Evolutionary conservation across 2,329 filamentous ascomycete species (phyloP).

Genomic region (Verticillium klebahnii): DNA sequence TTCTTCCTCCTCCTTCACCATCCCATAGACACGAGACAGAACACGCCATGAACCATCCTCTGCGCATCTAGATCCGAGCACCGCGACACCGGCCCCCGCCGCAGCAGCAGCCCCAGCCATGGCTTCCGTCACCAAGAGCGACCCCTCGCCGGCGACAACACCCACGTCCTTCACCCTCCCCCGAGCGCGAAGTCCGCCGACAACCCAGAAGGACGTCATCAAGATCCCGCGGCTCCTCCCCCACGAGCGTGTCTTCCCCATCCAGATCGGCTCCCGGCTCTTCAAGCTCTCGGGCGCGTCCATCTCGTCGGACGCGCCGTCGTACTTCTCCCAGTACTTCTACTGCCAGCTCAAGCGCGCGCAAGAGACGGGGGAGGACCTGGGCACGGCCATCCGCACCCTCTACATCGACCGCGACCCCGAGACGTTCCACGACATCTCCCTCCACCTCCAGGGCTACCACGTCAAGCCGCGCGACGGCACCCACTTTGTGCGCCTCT

Average conservation of each 20-base stretch:
- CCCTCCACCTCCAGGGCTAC: slow-evolving; percentile 87
- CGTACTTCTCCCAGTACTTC: slow-evolving; percentile 95
- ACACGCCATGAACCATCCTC: background rate
- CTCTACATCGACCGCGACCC: slow-evolving; percentile 95
- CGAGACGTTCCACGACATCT: slow-evolving; percentile 82
- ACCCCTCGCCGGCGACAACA: slow-evolving; percentile 8
- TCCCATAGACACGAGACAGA: background rate
- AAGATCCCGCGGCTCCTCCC: slow-evolving; percentile 57
- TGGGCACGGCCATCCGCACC: slow-evolving; percentile 57
- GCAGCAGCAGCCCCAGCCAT: background rate
- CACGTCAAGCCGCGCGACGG: slow-evolving; percentile 78
- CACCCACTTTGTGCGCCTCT: slow-evolving; percentile 84
- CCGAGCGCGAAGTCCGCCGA: background rate
- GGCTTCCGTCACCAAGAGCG: slow-evolving; percentile 3
- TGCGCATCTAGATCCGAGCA: background rate
- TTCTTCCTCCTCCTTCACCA: background rate
- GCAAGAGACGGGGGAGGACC: slow-evolving; percentile 52
- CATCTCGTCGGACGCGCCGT: slow-evolving; percentile 77
- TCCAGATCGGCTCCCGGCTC: slow-evolving; percentile 67
- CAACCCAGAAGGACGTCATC: slow-evolving; percentile 22
- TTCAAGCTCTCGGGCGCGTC: slow-evolving; percentile 72
- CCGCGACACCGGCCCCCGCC: background rate
- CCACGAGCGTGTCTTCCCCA: slow-evolving; percentile 68
- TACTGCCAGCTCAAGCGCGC: slow-evolving; percentile 69
- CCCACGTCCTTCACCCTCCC: background rate